Conservation (phyloP, 176 grass and related monocot species). For the Miscanthus lutarioriparius region DNA sequence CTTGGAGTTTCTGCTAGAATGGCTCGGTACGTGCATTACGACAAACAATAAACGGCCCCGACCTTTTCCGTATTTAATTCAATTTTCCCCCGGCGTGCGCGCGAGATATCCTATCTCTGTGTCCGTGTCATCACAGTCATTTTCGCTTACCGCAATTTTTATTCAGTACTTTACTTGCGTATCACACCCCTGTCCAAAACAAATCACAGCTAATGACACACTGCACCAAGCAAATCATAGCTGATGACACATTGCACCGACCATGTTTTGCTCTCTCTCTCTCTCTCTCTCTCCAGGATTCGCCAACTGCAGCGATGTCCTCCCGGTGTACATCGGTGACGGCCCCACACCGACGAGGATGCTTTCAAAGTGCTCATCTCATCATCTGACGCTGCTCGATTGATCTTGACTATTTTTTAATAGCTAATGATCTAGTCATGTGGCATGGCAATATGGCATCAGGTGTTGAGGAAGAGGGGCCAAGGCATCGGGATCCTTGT, state of each 20-base stretch:
- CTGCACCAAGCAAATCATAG: too few relatives aligned
- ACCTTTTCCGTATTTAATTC: too few relatives aligned
- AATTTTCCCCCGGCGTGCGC: too few relatives aligned
- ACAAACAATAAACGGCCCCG: not conserved
- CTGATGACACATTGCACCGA: too few relatives aligned
- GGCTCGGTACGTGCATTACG: slow-evolving; percentile 57
- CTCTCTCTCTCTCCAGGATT: slow-evolving; percentile 53
- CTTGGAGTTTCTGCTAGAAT: slow-evolving; percentile 79
- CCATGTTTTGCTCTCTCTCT: not conserved
- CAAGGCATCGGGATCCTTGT: slow-evolving; percentile 93
- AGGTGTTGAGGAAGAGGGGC: slow-evolving; percentile 64
- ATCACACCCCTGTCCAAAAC: slow-evolving; percentile 29
- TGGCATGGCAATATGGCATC: too few relatives aligned
- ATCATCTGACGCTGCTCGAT: too few relatives aligned
- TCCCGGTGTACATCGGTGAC: slow-evolving; percentile 94
- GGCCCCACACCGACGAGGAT: slow-evolving; percentile 93
- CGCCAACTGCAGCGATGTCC: slow-evolving; percentile 59
- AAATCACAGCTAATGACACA: slow-evolving; percentile 7
- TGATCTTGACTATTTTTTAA: too few relatives aligned
- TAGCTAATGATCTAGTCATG: too few relatives aligned
- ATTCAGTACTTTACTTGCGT: slow-evolving; percentile 11
- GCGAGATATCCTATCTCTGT: too few relatives aligned
- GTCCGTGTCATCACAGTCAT: slow-evolving; percentile 18
- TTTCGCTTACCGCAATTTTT: not conserved
- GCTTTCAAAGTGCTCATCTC: slow-evolving; percentile 71